Conservation (phyloP, 1,284 basidiomycete species). For the Sutorius eximius region DNA sequence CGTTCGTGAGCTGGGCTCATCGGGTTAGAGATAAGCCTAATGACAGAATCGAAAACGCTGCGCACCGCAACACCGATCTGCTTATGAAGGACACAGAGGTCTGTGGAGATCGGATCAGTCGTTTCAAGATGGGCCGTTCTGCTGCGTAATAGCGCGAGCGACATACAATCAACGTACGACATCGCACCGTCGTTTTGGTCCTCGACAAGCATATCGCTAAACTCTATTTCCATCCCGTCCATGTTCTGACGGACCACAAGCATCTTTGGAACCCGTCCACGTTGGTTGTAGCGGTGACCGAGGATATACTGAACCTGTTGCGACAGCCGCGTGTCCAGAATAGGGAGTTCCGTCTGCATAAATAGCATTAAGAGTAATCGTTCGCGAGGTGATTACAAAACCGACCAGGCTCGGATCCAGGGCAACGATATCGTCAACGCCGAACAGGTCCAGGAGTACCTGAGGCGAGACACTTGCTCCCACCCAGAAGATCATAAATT, state of each 20-base stretch:
- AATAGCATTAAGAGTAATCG: slow-evolving; percentile 7
- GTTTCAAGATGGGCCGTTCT: slow-evolving; percentile 24
- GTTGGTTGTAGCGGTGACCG: slow-evolving; percentile 61
- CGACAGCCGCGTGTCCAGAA: slow-evolving; percentile 76
- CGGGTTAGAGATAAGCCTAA: slow-evolving; percentile 2
- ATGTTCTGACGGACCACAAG: slow-evolving; percentile 88
- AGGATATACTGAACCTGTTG: slow-evolving; percentile 86
- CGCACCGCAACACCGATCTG: slow-evolving; percentile 65
- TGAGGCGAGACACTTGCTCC: slow-evolving; percentile 82
- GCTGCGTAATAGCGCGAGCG: slow-evolving; percentile 21
- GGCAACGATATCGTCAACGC: slow-evolving; percentile 73
- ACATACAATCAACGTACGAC: slow-evolving; percentile 84
- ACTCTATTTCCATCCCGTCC: slow-evolving; percentile 93
- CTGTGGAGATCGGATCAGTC: slow-evolving; percentile 41
- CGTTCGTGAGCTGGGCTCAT: slow-evolving; percentile 42
- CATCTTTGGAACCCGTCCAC: slow-evolving; percentile 67
- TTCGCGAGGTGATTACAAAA: not conserved
- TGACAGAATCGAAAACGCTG: slow-evolving; percentile 6
- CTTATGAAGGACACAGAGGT: slow-evolving; percentile 55
- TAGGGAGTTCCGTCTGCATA: slow-evolving; percentile 68
- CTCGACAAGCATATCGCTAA: slow-evolving; percentile 95
- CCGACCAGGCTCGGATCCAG: slow-evolving; percentile 74
- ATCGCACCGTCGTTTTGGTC: slow-evolving; percentile 96
- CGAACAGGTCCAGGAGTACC: slow-evolving; percentile 85
- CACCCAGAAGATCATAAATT: slow-evolving; percentile 89